Evolutionary conservation across 2,329 filamentous ascomycete genomes (phyloP), one percentile per base, ranked within the genome.

Genomic region (Fusarium sororula): DNA sequence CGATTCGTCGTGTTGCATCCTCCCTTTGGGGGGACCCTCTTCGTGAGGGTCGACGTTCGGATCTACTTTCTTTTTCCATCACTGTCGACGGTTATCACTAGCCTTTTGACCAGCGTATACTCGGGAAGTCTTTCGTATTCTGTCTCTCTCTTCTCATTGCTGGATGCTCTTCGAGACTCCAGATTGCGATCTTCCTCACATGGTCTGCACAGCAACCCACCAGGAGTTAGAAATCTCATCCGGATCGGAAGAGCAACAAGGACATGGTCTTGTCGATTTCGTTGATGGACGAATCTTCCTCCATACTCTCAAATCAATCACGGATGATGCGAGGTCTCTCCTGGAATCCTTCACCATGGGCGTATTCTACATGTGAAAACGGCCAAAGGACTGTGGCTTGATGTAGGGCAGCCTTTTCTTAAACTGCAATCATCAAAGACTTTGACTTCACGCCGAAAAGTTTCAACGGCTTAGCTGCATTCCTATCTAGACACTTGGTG

Each of bases 401-500:
- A 39, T 22, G 10, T 11, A 22, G 15, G 24, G 30, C 18, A 54
- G n/a, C 24, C 47, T 13, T 32, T 41, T 51, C 38, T n/a, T 18
- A 44, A 37, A 39, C 47, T 44, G 17, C 28, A n/a, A n/a, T 8
- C 22, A 26, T n/a, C 18, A 12, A 22, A 39, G 17, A 44, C 37
- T 20, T 30, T 32, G 14, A 18, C 35, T 38, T 18, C 35, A n/a
- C 39, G 26, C 18, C 26, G 24, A 44, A 48, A 22, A 12, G 42
- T 13, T 9, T 20, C 35, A 30, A 72, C 26, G 56, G 72, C 14
- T 62, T 79, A 10, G 62, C 74, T 14, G 82, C 88, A 9, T 79
- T 89, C 1, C 78, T 85, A 0, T 90, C 89, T 72, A 84, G 77
- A 5, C 86, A 89, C 47, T 81, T 84, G 0, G 79, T 85, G 9